Conservation (phyloP, 345 rosid species). For the Citrus trifoliata region DNA sequence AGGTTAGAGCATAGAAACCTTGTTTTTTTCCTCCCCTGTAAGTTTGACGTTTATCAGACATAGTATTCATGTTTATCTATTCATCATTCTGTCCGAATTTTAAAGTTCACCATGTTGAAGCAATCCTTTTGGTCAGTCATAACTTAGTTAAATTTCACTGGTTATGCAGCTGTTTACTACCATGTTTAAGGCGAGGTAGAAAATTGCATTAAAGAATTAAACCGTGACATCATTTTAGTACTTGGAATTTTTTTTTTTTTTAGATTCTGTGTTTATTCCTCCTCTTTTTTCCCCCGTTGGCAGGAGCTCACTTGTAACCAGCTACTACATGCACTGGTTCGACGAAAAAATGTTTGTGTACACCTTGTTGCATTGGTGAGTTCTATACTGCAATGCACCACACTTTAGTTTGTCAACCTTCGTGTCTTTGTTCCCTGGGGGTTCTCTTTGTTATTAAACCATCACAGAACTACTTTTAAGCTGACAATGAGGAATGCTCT, state of each 20-base stretch:
- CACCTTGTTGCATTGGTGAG: conserved; percentile 89
- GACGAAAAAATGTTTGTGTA: conserved; percentile 64
- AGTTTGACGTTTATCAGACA: conserved; percentile 4
- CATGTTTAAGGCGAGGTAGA: background rate
- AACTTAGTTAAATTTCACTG: background rate
- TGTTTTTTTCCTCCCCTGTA: background rate
- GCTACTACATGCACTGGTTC: conserved; percentile 81
- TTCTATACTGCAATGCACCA: conserved; percentile 8
- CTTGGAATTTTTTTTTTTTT: background rate
- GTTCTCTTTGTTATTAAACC: background rate
- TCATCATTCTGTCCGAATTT: background rate
- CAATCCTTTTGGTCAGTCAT: background rate
- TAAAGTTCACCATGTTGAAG: background rate
- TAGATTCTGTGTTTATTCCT: background rate
- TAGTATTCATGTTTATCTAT: background rate
- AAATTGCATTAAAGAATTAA: background rate
- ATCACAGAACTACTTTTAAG: background rate
- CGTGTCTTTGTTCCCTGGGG: background rate
- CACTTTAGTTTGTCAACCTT: background rate
- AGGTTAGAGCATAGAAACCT: conserved; percentile 44
- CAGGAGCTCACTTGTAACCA: conserved; percentile 84
- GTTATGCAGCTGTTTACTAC: background rate
- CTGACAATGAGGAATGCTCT: background rate
- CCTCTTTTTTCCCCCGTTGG: background rate
- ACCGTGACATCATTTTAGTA: background rate